Evolutionary conservation across 768 basidiomycete species (phyloP), one percentile per base, ranked within the genome.

Genomic region (Peribolospora baueri): DNA sequence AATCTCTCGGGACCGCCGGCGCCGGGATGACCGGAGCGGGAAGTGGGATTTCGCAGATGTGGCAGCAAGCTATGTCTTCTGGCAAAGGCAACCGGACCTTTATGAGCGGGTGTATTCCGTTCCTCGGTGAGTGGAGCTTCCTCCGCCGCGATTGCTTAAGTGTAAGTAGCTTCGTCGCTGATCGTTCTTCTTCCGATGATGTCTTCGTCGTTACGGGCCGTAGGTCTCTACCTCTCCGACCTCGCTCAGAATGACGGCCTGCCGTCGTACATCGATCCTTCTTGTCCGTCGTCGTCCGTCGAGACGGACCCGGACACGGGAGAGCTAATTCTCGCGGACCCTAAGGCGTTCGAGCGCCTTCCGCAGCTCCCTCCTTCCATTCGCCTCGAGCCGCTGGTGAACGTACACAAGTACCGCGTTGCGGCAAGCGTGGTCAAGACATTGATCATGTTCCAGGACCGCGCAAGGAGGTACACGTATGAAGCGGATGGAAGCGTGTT

Each of bases 381-480:
- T 3, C 53, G 49, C 8, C 52, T 63, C 11, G 47, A 47, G 2
- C 62, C 64, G 2, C 58, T 65, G 43, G 57, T 65, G 51, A 65
- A 65, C 57, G 54, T 65, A 5, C 61, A 65, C 60, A 63, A 63
- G 53, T 58, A 57, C 42, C 62, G 62, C n/a, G 25, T 54, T 7
- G 52, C 59, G 40, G 62, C 62, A 0, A 37, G 7, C 10, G 45
- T 52, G 14, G 56, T 62, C 1, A 56, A 57, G 38, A 45, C 45
- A 7, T 52, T 65, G 0, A 42, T 60, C 40, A 51, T 53, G 6
- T 62, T 62, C 51, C 60, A 64, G 42, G 56, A 62, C 10, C 49
- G 62, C 40, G 57, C 62, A 3, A 49, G 48, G 25, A 41, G 41
- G 14, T 63, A 62, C 53, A 8, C 55, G 7, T 60, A 52, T 45